A percentile compares a stretch with the other conserved stretches of the same genome.
These are phyloP conservation scores for Phycomyces blakesleeanus DNA, from an alignment of 192 early-diverging fungal species.

Conservation along the genomic window DNA sequence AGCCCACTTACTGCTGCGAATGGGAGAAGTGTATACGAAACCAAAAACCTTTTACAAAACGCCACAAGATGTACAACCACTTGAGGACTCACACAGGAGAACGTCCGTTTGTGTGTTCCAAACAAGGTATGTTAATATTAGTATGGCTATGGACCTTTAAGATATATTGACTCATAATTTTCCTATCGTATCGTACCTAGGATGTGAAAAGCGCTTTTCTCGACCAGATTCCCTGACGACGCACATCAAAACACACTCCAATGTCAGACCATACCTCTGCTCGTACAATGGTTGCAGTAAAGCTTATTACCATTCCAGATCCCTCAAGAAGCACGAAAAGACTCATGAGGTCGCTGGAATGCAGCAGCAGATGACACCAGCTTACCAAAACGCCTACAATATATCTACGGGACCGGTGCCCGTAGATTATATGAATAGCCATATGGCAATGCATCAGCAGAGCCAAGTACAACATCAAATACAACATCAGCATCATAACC, in stretches of 20 bases:
- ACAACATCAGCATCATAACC: not conserved
- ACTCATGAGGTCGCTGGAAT: constrained; percentile 34
- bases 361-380: too few relatives aligned
- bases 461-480: not conserved
- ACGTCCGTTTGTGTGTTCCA: constrained; percentile 63
- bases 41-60: constrained; percentile 64
- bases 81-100: constrained; percentile 75
- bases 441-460: not conserved
- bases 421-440: too few relatives aligned
- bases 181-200: too few relatives aligned
- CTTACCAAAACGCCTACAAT: too few relatives aligned
- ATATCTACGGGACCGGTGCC: too few relatives aligned
- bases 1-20: constrained; percentile 49
- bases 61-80: constrained; percentile 71
- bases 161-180: too few relatives aligned
- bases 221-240: constrained; percentile 55
- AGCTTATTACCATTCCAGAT: constrained; percentile 59
- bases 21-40: constrained; percentile 49
- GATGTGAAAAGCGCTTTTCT: constrained; percentile 69
- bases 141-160: too few relatives aligned
- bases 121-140: constrained; percentile 24
- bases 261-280: constrained; percentile 52
- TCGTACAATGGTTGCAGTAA: constrained; percentile 47
- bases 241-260: constrained; percentile 61
- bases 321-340: constrained; percentile 57